These are phyloP conservation scores for Moesziomyces sp. DNA, from an alignment of 1,284 basidiomycete genomes.

Conservation along the genomic window DNA sequence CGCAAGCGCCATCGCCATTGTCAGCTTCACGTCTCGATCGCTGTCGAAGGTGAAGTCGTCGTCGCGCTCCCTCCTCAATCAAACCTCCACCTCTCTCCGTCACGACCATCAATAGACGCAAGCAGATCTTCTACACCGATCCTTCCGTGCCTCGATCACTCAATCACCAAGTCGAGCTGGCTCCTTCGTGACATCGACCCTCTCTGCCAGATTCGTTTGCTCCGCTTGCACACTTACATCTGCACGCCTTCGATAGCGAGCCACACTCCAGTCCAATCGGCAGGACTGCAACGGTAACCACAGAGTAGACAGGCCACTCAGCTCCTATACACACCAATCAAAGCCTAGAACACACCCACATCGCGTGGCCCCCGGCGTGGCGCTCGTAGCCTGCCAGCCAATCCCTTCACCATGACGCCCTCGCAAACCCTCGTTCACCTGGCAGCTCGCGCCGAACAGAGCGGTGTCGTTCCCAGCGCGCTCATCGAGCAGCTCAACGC, in stretches of 20 bases:
- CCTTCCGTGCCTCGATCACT: not conserved
- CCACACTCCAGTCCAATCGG: too few species aligned
- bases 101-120: not conserved
- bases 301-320: not conserved
- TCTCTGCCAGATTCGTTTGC: too few species aligned
- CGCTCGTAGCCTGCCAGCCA: conserved; percentile 10
- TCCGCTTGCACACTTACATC: not conserved
- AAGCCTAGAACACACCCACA: not conserved
- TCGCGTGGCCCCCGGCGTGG: not conserved
- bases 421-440: conserved; percentile 2
- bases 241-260: not conserved
- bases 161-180: conserved; percentile 13
- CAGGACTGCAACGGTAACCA: not conserved
- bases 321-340: not conserved
- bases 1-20: not conserved
- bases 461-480: conserved; percentile 20
- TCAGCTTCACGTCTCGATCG: not conserved
- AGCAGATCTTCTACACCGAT: not conserved
- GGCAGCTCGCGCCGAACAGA: conserved; percentile 14
- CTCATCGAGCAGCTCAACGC: conserved; percentile 48
- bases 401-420: conserved; percentile 14
- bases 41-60: not conserved
- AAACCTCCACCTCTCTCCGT: not conserved
- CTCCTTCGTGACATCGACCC: conserved; percentile 10
- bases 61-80: not conserved